Base-by-base conservation (phyloP, 495 filamentous ascomycete species). In the Haplographium delicatum region DNA sequence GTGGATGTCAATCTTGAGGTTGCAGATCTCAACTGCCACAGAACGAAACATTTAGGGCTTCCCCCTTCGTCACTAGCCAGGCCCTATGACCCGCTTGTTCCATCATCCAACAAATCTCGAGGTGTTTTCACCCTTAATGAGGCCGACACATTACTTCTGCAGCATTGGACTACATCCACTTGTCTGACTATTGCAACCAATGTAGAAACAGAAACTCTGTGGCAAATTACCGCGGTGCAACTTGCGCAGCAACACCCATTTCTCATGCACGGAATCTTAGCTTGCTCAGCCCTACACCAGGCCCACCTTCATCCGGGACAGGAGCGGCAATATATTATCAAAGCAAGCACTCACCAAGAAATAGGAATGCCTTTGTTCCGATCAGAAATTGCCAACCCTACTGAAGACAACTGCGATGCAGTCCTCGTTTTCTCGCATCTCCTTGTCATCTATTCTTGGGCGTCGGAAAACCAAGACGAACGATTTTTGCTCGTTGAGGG, bases 251-350 rank as follows among this genome's bases (percentile, higher is more conserved):
- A 54, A 11, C 44, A 51, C 30, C 27, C 42, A 10, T 73, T 69
- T 31, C 44, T 73, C 0, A 37, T 67, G 13, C 61, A 69, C 22
- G 67, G 66, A 2, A 58, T 73, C 13, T 50, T 73, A 16, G 64
- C 70, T 8, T 65, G 63, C 26, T 41, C 68, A 2, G 57, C 65
- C 1, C 35, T 65, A 18, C 68, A 71, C 33, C 44, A 65, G 15
- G 62, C 63, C 10, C 58, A 59, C 23, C 20, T 62, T 8, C 24
- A 62, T 16, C 59, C 50, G 0, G 5, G 35, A 0, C 27, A 58
- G 30, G 34, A 50, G 7, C 26, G 47, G 10, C n/a, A 44, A 22
- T 64, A 62, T 25, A 44, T 55, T 2, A 13, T 69, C 1, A 54
- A 42, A 28, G 59, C 64, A 8, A 56, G 31, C 33, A 44, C 20